Conservation (phyloP, 257 asterid genomes). For the Solanum infundibuliforme region DNA sequence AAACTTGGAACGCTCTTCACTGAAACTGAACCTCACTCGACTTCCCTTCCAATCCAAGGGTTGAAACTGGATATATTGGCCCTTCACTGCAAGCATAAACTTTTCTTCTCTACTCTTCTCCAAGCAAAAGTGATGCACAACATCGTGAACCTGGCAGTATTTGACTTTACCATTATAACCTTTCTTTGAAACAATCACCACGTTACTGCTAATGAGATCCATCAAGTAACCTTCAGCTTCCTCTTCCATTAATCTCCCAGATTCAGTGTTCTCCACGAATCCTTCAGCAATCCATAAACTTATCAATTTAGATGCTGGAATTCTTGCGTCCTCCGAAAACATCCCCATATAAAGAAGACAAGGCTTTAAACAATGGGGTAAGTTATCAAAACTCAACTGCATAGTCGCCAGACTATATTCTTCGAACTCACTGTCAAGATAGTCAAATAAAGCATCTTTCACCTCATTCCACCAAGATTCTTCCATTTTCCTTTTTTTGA, state of each 20-base stretch:
- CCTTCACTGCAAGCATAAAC: neutral
- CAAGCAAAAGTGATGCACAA: neutral
- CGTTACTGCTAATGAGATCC: neutral
- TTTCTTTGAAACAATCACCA: neutral
- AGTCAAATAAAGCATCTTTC: neutral
- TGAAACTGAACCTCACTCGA: neutral
- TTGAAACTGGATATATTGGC: neutral
- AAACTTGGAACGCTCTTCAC: neutral
- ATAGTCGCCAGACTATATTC: neutral
- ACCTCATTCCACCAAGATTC: neutral
- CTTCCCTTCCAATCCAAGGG: neutral
- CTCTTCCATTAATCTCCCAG: neutral
- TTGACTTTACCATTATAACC: neutral
- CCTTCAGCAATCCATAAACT: neutral
- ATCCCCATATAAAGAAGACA: slow-evolving; percentile 3
- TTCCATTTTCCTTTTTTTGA: neutral
- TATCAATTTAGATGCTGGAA: neutral
- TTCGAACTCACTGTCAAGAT: neutral
- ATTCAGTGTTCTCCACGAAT: neutral
- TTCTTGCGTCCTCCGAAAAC: neutral
- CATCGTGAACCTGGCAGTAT: neutral
- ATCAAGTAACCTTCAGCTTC: neutral
- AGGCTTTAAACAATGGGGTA: neutral
- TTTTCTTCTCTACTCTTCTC: neutral
- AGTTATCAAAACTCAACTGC: neutral